Evolutionary conservation across 768 basidiomycete species (phyloP), one percentile per base, ranked within the genome.

Genomic region (Boletus huronensis): DNA sequence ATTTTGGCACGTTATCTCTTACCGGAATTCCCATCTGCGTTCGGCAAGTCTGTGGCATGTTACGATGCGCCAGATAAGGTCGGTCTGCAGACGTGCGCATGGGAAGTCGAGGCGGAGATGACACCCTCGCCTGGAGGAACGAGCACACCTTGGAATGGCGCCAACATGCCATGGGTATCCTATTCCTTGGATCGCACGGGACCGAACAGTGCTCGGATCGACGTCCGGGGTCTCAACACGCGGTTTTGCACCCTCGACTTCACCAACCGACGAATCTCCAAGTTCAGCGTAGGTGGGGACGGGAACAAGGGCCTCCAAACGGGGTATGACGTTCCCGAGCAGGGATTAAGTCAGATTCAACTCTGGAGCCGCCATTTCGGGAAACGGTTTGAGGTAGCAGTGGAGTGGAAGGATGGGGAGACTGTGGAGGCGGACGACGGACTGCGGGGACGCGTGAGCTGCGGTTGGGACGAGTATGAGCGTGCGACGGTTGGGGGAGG

Each of bases 391-490:
- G 73, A 70, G 29, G 82, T 85, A 34, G 75, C 79, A 52, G 70
- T 86, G 17, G 74, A 77, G 25, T 84, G 81, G 79, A 68, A 75
- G 34, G 56, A 57, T 16, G 50, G 23, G 52, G 53, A 51, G 60
- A 35, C 28, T 52, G 17, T 5, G 8, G 62, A 35, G 3, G 43
- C 21, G 35, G 66, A 65, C 2, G 61, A 61, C 1, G 41, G 10
- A 1, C 36, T 65, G 1, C 42, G 60, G 26, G 87, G 83, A 28
- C 74, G 77, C 4, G 75, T 83, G 21, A 80, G 78, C 17, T 87
- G 85, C 56, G 79, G 81, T 51, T 88, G 85, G 82, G 79, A 77
- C n/a, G 87, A 89, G 63, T 83, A 84, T 59, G 79, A 81, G 67
- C 80, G 80, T 60, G 82, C 66, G 40, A 79, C 75, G 58, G 65